Evolutionary conservation across 768 basidiomycete species (phyloP).

Genomic region (Filobasidium wieringae): DNA sequence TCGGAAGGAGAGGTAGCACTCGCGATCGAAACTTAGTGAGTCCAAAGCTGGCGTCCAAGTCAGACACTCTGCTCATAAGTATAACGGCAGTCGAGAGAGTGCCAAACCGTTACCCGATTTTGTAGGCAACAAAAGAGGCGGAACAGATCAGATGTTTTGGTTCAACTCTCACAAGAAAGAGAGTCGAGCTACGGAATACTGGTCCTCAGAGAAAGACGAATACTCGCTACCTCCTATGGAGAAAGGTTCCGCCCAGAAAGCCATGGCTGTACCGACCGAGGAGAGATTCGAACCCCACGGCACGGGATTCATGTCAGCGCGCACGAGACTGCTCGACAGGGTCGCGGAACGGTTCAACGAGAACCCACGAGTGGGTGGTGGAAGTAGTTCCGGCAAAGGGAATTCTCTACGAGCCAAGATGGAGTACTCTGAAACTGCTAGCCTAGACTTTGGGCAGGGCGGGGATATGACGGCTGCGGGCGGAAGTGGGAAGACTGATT

Average conservation of each 20-base stretch:
- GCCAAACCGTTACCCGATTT: conserved; percentile 30
- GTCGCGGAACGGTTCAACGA: neutral
- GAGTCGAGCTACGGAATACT: conserved; percentile 27
- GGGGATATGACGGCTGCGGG: conserved; percentile 1
- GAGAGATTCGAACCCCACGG: conserved; percentile 2
- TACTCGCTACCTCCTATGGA: conserved; percentile 28
- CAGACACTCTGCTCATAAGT: conserved; percentile 21
- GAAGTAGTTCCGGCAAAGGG: neutral
- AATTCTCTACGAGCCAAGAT: conserved; percentile 14
- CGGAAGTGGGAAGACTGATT: conserved; percentile 9
- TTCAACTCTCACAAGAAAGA: conserved; percentile 16
- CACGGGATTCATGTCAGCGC: conserved; percentile 18
- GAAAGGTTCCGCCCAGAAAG: neutral
- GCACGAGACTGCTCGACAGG: conserved; percentile 7
- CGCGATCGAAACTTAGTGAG: conserved; percentile 16
- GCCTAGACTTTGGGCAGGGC: conserved; percentile 24
- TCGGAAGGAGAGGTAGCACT: neutral
- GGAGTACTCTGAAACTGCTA: conserved; percentile 20
- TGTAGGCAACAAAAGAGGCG: conserved; percentile 16
- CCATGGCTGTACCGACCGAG: neutral
- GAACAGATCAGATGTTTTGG: neutral
- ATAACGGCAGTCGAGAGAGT: conserved; percentile 11
- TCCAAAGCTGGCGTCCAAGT: conserved; percentile 1
- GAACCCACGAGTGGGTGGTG: neutral
- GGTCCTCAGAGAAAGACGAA: conserved; percentile 36